A percentile compares a stretch with the other conserved stretches of the same genome.
Evolutionary conservation across 1,139 yeast genomes (phyloP).

Genomic region (Kodamaea derodonti): DNA sequence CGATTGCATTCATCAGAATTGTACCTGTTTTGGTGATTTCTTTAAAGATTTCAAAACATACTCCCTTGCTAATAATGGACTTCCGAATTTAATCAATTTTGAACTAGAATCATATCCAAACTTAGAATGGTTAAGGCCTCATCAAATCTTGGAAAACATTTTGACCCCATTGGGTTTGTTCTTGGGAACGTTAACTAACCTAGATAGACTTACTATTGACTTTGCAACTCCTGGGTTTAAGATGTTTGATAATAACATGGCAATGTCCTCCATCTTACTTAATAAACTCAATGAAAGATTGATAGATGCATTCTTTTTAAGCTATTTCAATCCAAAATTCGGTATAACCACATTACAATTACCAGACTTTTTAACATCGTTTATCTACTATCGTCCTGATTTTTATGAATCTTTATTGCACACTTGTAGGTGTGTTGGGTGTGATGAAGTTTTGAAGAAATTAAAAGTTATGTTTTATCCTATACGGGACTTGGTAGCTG

Average conservation of each 20-base stretch:
- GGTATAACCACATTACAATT: conserved; percentile 26
- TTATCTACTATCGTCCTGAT: conserved; percentile 37
- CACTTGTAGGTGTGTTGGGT: conserved; percentile 37
- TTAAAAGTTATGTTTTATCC: conserved; percentile 20
- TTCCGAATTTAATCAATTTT: conserved; percentile 29
- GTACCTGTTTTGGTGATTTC: conserved; percentile 31
- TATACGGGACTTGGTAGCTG: conserved; percentile 3
- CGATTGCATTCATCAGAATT: conserved; percentile 27
- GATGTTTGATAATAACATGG: conserved; percentile 34
- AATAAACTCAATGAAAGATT: conserved; percentile 34
- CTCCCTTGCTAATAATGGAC: conserved; percentile 21
- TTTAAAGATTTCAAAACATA: conserved; percentile 25
- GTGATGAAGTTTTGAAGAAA: conserved; percentile 25
- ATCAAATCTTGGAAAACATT: conserved; percentile 30
- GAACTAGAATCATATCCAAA: conserved; percentile 35
- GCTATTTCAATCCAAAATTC: conserved; percentile 16
- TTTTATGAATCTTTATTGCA: conserved; percentile 35
- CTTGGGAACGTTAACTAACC: conserved; percentile 20
- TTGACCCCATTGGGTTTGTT: conserved; percentile 33
- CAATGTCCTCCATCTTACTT: conserved; percentile 27
- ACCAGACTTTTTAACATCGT: conserved; percentile 38
- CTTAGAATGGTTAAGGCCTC: conserved; percentile 38
- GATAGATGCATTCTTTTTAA: conserved; percentile 35
- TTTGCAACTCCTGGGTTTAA: conserved; percentile 39
- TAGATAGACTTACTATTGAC: conserved; percentile 28